Conservation (phyloP, 2,329 filamentous ascomycete genomes). For the Penicillium sp. region DNA sequence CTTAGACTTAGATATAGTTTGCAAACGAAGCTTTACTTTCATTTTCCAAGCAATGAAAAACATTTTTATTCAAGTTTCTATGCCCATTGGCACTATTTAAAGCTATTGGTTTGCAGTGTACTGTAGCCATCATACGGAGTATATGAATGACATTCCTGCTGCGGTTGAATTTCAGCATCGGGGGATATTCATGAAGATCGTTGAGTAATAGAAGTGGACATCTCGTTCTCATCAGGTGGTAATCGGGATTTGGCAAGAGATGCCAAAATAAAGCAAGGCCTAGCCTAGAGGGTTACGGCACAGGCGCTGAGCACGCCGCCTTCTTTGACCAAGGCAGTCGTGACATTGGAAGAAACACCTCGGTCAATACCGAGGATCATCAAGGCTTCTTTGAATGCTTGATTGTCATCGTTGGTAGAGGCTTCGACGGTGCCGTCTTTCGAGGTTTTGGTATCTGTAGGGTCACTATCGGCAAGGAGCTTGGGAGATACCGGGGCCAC, state of each 20-base stretch:
- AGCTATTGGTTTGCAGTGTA: too few species aligned
- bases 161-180: not conserved
- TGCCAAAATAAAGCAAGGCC: not conserved
- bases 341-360: conserved; percentile 62
- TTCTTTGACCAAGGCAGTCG: conserved; percentile 52
- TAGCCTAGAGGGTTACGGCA: conserved; percentile 49
- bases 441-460: not conserved
- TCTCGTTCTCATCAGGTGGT: not conserved
- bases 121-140: not conserved
- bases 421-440: conserved; percentile 5
- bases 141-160: not conserved
- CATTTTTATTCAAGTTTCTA: not conserved
- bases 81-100: not conserved
- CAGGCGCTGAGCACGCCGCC: conserved; percentile 60
- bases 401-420: not conserved
- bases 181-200: not conserved
- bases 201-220: conserved; percentile 8
- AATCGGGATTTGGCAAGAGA: not conserved
- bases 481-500: conserved; percentile 57
- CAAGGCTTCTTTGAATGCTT: conserved; percentile 65
- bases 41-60: too few species aligned
- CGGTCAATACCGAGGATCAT: conserved; percentile 81
- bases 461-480: conserved; percentile 1
- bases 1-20: not conserved
- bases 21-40: not conserved